Evolutionary conservation across 495 filamentous ascomycete species (phyloP), one percentile per base, ranked within the genome.

Genomic region (Annulohypoxylon maeteangense): DNA sequence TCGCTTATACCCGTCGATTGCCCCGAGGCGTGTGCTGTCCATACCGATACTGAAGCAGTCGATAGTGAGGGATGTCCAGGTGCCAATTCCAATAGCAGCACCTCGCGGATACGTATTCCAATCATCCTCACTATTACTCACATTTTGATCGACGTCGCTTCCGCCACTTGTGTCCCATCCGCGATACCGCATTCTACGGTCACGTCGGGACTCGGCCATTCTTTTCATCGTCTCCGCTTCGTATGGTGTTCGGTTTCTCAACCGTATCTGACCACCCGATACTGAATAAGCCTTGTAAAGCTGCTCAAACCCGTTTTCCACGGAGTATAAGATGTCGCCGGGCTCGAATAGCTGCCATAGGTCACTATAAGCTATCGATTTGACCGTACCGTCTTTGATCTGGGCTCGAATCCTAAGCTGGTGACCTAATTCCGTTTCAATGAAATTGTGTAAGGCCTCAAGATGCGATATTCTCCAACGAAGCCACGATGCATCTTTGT

Each of bases 261-360:
- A 38, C n/a, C 71, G 58, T 50, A 72, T 63, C 47, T 61, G 48
- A 23, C 73, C 44, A 54, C 81, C 74, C n/a, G 75, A 70, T 22
- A 78, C 62, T 0, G 66, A n/a, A 34, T 78, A 69, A 0, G 78
- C 65, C 1, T 71, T 66, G 48, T 76, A 77, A 0, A 68, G 68
- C 42, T 79, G 75, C 47, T 66, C 62, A 16, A 53, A 50, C 12
- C 67, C 67, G 31, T 45, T 58, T 42, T 51, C 69, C 50, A 62
- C 58, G 2, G 76, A 68, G 34, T 75, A 70, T 20, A 79, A 70
- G 3, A 68, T 18, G 14, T 75, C 72, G 8, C 82, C 82, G 7
- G 78, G 75, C 20, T 60, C 60, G 62, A 82, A 84, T 2, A 84
- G 68, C 51, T 83, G 74, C 77, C 79, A 84, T 7, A 84, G 44